phyloP scores from a whole-genome alignment of 345 rosid species.

The Brassica napus region DNA sequence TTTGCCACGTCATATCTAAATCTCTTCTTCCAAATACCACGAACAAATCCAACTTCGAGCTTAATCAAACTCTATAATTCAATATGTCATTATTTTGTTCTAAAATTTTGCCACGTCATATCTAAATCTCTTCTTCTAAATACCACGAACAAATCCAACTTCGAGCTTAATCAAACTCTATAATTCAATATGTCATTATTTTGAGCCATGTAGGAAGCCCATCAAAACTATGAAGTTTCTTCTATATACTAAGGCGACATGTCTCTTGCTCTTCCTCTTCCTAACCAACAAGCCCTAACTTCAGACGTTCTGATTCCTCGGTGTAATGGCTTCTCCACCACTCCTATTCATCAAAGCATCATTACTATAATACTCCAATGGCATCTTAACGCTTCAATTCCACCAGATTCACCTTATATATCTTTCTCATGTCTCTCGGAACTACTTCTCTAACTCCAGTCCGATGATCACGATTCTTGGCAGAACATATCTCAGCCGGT shows the following conservation, averaged over 20 bases:
- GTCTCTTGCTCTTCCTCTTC: no score
- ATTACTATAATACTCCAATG: neutral
- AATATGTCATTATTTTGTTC: neutral
- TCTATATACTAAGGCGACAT: no score
- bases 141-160: no score
- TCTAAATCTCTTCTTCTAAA: no score
- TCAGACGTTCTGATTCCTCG: no score
- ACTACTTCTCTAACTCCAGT: neutral
- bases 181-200: no score
- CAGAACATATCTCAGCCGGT: constrained; percentile 39
- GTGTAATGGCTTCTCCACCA: neutral
- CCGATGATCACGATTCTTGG: neutral
- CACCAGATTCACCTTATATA: neutral
- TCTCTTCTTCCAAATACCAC: no score
- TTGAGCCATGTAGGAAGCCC: neutral
- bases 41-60: neutral
- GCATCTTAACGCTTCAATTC: neutral
- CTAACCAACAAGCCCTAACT: no score
- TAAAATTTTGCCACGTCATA: no score
- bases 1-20: neutral
- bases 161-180: no score
- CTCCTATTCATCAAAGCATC: neutral
- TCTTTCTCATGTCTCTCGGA: neutral
- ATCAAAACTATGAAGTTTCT: neutral
- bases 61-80: neutral